These are phyloP conservation scores for Dactylellina drechsleri DNA, from an alignment of 2,329 filamentous ascomycete genomes.

Conservation along the genomic window DNA sequence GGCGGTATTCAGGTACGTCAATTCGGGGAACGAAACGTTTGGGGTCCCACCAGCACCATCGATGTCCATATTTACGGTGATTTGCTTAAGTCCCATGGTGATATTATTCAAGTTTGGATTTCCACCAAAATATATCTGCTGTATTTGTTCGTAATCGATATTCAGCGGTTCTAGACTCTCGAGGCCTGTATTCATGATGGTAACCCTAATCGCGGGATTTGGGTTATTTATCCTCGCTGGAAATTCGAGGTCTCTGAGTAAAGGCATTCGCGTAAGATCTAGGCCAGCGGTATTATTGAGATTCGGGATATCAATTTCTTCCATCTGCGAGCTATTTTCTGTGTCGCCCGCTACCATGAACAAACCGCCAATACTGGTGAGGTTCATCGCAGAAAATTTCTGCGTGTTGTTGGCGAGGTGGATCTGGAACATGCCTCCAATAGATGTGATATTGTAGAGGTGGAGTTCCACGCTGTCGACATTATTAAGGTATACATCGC, in stretches of 20 bases:
- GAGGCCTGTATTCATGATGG: constrained; percentile 45
- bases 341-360: constrained; percentile 45
- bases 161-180: constrained; percentile 24
- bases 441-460: constrained; percentile 28
- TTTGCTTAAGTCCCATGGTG: constrained; percentile 23
- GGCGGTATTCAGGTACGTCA: constrained; percentile 44
- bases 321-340: constrained; percentile 29
- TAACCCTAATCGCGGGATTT: constrained; percentile 41
- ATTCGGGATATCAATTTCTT: constrained; percentile 35
- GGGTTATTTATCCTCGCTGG: constrained; percentile 42
- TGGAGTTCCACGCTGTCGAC: constrained; percentile 44
- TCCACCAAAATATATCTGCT: constrained; percentile 47
- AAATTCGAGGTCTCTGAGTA: constrained; percentile 34
- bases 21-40: constrained; percentile 36
- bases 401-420: constrained; percentile 42
- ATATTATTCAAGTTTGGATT: constrained; percentile 47
- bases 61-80: constrained; percentile 47
- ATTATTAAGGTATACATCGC: constrained; percentile 44
- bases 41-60: constrained; percentile 33
- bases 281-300: constrained; percentile 38
- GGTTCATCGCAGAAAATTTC: constrained; percentile 41
- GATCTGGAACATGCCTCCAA: constrained; percentile 50
- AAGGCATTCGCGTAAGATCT: constrained; percentile 43
- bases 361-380: constrained; percentile 41
- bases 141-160: constrained; percentile 41